Base-by-base conservation (phyloP, 305 asterid species). In the Fraxinus dipetala region DNA sequence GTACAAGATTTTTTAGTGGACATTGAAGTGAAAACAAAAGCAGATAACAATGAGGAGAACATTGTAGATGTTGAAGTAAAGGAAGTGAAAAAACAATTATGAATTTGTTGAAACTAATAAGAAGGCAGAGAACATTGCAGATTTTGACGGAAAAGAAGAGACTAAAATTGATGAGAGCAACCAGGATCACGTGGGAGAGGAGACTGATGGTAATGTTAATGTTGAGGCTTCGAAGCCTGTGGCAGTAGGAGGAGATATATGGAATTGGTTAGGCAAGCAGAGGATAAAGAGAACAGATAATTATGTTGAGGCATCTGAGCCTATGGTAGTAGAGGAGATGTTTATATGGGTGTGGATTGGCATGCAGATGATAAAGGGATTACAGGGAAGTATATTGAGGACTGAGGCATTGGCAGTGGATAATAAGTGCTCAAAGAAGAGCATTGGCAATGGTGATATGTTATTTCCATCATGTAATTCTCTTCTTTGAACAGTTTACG, bases 51-150 rank as follows among this genome's bases (percentile, higher is more conserved):
- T 4, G 20, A 51, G 20, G 61, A 51, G 20, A 51, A 51, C 61
- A 14, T 51, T 72, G 48, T 4, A 6, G 26, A 31, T 32, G 11
- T 34, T 13, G 38, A 32, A 6, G 51, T 31, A 22, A 72, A 34
- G 11, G 81, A 36, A 28, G 85, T 74, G 38, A 72, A 75, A 1
- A 1, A 76, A 72, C 22, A 80, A 4, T 35, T 80, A 80, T 76
- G 78, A 40, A 40, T 76, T 56, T 0, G 54, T 18, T 72, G 83
- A 5, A 72, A 51, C 79, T 84, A 76, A 54, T 79, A 73, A 73
- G 77, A 48, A 76, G 67, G 80, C 78, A 82, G 75, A 82, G 75
- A 77, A 56, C 35, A 51, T 43, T 54, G 35, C 70, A n/a, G 80
- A 72, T 73, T 34, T 34, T 14, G 81, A 83, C 10, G 81, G 67